Evolutionary conservation across 345 rosid species (phyloP), one percentile per base, ranked within the genome.

Genomic region (Acer saccharum): DNA sequence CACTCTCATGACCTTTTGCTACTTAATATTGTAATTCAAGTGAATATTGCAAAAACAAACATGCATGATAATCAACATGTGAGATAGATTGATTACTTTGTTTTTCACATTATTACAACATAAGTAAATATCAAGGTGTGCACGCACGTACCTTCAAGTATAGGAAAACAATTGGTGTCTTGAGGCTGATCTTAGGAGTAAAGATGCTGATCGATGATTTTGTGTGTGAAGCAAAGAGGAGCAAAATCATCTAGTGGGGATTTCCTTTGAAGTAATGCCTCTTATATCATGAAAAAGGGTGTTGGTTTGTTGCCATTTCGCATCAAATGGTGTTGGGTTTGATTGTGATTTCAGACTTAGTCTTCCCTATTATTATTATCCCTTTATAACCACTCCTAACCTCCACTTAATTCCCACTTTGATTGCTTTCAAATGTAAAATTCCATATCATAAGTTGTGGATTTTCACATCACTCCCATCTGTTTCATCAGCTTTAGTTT

Each of bases 241-340:
- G 35, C 20, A 10, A 39, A 74, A 61, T 11, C 39, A 32, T 32
- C 6, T 43, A 63, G 55, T 46, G 69, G 68, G 17, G 71, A 57
- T 66, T 73, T 65, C 78, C 81, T 79, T 79, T 60, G 78, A 73
- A 79, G 81, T 48, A 55, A 79, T 17, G 66, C 16, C 6, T 2
- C 35, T n/a, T 50, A 7, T 50, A 64, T 35, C 39, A n/a, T 32
- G 21, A 16, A 20, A 57, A 16, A 0, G 13, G 27, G 70, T 77
- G 67, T 52, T 46, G 44, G 83, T 84, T 72, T 6, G 85, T 61
- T 85, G 80, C 39, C 2, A 73, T 70, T 80, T 82, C 65, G 55
- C 88, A 80, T 85, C 88, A 76, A 16, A 50, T 80, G 73, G n/a
- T 58, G 70, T 75, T 82, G 61, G 58, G 48, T 27, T 46, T 39